Base-by-base conservation (phyloP, 2,329 filamentous ascomycete species). In the Talaromyces sp. region DNA sequence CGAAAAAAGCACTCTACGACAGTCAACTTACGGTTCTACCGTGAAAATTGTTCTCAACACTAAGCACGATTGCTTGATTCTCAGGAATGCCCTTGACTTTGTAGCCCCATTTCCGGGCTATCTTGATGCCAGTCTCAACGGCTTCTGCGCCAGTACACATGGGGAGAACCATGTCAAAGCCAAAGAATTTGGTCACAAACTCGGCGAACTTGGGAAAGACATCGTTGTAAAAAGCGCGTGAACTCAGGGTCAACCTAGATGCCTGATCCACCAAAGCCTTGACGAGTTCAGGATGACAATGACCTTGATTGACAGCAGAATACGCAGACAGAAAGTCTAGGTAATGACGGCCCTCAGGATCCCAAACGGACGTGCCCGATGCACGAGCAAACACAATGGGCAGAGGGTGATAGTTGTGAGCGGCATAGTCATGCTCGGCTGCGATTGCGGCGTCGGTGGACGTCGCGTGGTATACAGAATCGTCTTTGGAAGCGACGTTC, bases 81-180 rank as follows among this genome's bases (percentile, higher is more conserved):
- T 91, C 82, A 5, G 91, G 88, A 66, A 98, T 93, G 23, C 88
- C 88, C 84, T 98, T 97, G 75, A 91, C 87, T 81, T 96, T 97
- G 84, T 97, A 97, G 5, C 92, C 93, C 93, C 93, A 98, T 80
- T 98, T 98, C 68, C 93, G 85, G 64, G 93, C 93, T 78, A 98
- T 88, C 84, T 98, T 98, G 80, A 98, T 88, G 12, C 90, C 93
- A 0, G 93, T 97, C 83, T 98, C 93, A 39, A 96, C 92, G 8
- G 93, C 93, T 80, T 98, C 93, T 23, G 93, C 93, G 64, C 93
- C 93, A 1, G 93, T 98, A 82, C 97, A 97, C 93, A 98, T 97
- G 67, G 93, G 93, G 76, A 98, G 80, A 37, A 96, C 92, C 93
- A 97, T 97, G 78, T 98, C 93, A 75, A 96, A 98, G 66, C 92